A percentile compares a stretch with the other conserved stretches of the same genome.
These are phyloP conservation scores for Mycena epipterygia DNA, from an alignment of 768 basidiomycete species.

Conservation along the genomic window DNA sequence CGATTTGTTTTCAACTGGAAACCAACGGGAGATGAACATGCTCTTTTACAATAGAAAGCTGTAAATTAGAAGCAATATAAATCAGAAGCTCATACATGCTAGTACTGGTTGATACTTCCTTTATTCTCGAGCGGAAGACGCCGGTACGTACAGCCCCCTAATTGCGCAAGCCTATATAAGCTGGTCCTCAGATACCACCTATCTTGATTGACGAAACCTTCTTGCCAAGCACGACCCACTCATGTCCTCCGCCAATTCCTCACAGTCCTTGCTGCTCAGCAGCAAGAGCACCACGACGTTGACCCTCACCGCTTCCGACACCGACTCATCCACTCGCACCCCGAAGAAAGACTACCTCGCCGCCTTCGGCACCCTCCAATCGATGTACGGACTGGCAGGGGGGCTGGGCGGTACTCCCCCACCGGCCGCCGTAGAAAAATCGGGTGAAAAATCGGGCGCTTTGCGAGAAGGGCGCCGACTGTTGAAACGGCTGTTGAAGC, in stretches of 20 bases:
- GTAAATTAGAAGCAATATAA: too few species aligned
- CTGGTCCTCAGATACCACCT: neutral
- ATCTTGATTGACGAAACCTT: neutral
- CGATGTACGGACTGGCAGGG: conserved; percentile 6
- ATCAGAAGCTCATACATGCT: too few species aligned
- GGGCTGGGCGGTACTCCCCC: neutral
- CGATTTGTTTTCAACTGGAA: too few species aligned
- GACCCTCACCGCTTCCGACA: neutral
- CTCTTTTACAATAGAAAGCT: too few species aligned
- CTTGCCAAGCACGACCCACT: neutral
- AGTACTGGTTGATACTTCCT: too few species aligned
- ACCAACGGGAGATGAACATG: too few species aligned
- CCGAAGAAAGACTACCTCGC: conserved; percentile 17
- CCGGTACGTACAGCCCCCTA: too few species aligned
- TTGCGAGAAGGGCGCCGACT: neutral
- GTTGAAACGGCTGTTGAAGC: neutral
- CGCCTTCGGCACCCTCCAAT: conserved; percentile 14
- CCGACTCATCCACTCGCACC: neutral
- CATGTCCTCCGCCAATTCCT: conserved; percentile 7
- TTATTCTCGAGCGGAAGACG: too few species aligned
- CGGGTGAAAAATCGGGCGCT: neutral
- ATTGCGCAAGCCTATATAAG: neutral
- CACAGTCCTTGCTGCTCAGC: conserved; percentile 16
- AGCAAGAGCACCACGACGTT: too few species aligned
- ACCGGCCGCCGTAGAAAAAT: neutral